Evolutionary conservation across 331 rosid genomes (phyloP).

Genomic region (Quercus lobata): DNA sequence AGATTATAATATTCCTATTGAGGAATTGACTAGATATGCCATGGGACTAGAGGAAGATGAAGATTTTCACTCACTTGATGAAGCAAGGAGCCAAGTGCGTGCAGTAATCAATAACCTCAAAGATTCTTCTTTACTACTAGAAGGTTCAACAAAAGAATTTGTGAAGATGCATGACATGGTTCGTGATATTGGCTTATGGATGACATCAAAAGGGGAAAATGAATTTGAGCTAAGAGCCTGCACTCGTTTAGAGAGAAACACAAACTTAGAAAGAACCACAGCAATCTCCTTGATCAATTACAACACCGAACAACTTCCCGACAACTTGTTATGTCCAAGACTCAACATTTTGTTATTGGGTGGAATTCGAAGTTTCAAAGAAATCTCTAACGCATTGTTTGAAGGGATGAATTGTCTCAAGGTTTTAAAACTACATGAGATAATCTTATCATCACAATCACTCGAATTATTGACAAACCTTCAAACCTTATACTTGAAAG

Average conservation of each 20-base stretch:
- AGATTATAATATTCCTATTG: too few species aligned
- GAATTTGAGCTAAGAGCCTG: neutral
- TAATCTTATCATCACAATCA: too few species aligned
- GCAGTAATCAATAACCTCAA: too few species aligned
- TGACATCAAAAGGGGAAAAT: neutral
- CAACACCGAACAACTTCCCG: neutral
- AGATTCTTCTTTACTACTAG: neutral
- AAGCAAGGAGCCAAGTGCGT: too few species aligned
- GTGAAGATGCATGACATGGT: neutral
- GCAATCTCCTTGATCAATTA: rapidly evolving
- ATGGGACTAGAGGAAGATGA: too few species aligned
- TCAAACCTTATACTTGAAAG: rapidly evolving
- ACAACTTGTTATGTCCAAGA: neutral
- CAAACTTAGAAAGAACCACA: neutral
- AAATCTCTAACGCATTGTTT: neutral
- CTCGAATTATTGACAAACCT: too few species aligned
- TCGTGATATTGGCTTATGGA: neutral
- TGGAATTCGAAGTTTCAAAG: rapidly evolving
- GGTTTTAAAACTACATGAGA: rapidly evolving
- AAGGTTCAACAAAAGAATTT: rapidly evolving
- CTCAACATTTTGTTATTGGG: neutral
- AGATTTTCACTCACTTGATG: too few species aligned
- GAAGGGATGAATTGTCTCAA: neutral
- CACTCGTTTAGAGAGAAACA: neutral
- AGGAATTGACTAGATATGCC: too few species aligned